Evolutionary conservation across 495 filamentous ascomycete species (phyloP), one percentile per base, ranked within the genome.

Genomic region (Parmelia sp.): DNA sequence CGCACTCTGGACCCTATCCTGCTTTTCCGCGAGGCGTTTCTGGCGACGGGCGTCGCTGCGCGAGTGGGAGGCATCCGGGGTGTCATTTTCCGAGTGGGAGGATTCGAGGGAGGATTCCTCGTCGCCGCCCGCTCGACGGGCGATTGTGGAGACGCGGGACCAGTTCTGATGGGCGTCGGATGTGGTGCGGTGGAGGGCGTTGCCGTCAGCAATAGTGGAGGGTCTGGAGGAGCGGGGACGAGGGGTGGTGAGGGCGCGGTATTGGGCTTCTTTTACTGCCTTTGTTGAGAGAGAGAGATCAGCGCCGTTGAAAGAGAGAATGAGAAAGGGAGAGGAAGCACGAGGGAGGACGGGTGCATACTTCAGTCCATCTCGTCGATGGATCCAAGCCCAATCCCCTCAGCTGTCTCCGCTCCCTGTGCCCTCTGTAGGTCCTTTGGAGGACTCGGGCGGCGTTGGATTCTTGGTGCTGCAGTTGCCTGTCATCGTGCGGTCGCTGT

Each of bases 71-170:
- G 68, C 68, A 40, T 29, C 66, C 44, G 42, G 69, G 53, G 47
- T 65, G 64, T 74, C 77, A 61, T 68, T 71, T 47, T 77, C 76
- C 62, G 74, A 49, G 69, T 73, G 15, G 65, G 74, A 39, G 58
- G 60, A 63, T 2, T 62, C 61, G 35, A 60, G 65, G 44, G 66
- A 68, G 45, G 66, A 62, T 51, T 84, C 81, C 42, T 86, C 80
- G 65, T 88, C 86, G 12, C 76, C 80, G 19, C 85, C 87, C 2
- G 90, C 92, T 58, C 86, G 82, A 21, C 82, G 80, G 9, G 90
- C 90, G 53, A 95, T 86, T 35, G 80, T 77, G 19, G 85, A 84
- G 7, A 82, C 83, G 58, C 86, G 87, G 61, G 86, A 83, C 92
- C 92, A 97, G 61, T 90, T 87, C 58, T 82, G 78, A 35, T 81